Conservation (phyloP, 192 early-diverging fungal species). For the Coemansia sp. region DNA sequence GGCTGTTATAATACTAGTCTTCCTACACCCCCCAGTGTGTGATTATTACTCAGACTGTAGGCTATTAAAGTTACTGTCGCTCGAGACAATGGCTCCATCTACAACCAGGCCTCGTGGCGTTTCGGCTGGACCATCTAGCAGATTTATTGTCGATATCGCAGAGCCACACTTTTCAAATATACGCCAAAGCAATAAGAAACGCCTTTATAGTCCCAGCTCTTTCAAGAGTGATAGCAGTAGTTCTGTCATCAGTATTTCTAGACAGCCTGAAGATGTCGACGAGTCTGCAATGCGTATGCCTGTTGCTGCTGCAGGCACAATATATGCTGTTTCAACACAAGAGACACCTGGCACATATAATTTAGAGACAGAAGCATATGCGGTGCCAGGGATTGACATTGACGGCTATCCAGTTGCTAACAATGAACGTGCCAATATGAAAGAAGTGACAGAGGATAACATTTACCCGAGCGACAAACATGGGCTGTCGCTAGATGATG, state of each 20-base stretch:
- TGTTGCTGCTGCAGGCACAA: background rate
- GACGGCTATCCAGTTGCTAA: background rate
- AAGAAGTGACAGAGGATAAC: background rate
- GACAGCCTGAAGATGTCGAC: background rate
- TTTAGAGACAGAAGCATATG: background rate
- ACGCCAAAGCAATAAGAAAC: background rate
- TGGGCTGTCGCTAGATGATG: conserved; percentile 13
- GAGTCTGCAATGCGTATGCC: background rate
- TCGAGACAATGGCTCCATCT: background rate
- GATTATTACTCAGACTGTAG: too few relatives aligned
- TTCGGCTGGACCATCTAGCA: background rate
- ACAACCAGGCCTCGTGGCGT: background rate
- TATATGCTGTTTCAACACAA: background rate
- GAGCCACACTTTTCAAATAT: background rate
- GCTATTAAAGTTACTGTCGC: background rate
- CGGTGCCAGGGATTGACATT: background rate
- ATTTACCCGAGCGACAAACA: background rate
- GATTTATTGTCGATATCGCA: background rate
- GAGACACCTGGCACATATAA: background rate
- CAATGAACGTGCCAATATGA: background rate
- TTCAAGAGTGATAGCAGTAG: background rate
- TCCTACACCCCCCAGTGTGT: too few relatives aligned
- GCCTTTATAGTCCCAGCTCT: background rate
- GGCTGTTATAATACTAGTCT: background rate
- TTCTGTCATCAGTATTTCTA: background rate